Base-by-base conservation (phyloP, 2,329 filamentous ascomycete species). In the Emericellopsis atlantica region DNA sequence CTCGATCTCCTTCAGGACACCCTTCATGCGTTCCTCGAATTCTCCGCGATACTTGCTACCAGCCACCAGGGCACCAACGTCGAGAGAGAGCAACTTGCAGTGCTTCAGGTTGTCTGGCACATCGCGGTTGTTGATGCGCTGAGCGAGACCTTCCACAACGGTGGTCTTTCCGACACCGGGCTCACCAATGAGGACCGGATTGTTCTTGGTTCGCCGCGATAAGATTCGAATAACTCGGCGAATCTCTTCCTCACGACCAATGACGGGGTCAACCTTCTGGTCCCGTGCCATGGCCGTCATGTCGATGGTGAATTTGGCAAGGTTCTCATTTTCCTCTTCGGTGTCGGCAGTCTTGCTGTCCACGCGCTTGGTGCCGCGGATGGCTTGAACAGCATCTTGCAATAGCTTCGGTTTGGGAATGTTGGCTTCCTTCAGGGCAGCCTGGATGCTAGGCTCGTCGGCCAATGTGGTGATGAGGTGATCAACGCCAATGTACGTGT, bases 1-100 rank as follows among this genome's bases (percentile, higher is more conserved):
- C 51, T 89, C 76, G 44, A 98, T 95, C 66, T 98, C 92, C 62
- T 96, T 98, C 53, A 98, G 64, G 5, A 98, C 92, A 42, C 90
- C 89, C 74, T 98, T 98, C 89, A 98, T 96, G 51, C 92, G 79
- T 70, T 98, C 92, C 61, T 98, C 92, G 45, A 98, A 98, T 61
- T 98, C 92, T 67, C 92, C 92, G 39, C 92, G 81, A 68, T 93
- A 98, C 66, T 98, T 98, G 76, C 88, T 95, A 50, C 92, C 92
- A 44, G 92, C 92, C 47, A 98, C 90, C 43, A 98, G 71, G 21
- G 90, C 84, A 52, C 92, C 92, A 37, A 98, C 90, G 55, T 98
- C 92, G 36, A 98, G 79, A 4, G 92, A 95, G 43, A 98, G 79
- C 45, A 98, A 72, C 60, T 84, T 92, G 74, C 92, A 98, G 44